Base-by-base conservation (phyloP, 2,329 filamentous ascomycete species). In the Boeremia lycopersici region DNA sequence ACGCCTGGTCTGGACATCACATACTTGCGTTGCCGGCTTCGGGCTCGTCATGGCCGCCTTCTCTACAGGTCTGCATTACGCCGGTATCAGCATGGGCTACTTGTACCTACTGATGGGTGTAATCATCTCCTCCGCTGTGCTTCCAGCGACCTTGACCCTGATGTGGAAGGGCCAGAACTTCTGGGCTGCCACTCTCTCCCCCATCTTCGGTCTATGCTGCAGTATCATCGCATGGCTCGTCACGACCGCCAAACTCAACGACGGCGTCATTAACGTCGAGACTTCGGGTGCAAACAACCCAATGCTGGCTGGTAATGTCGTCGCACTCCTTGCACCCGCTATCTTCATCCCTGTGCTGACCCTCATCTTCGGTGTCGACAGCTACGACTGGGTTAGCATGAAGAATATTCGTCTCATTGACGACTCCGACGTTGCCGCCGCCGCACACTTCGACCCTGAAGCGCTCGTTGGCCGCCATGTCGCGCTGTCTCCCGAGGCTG, bases 21-120 rank as follows among this genome's bases (percentile, higher is more conserved):
- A 96, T 73, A 76, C 83, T 25, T 85, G 86, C 61, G 91, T 89
- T 53, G 77, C 93, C 36, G 80, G 86, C 11, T 96, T 92, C 67
- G 88, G 90, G 0, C 64, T 92, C n/a, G 81, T 90, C 65, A 93
- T 96, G 79, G 89, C 91, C 10, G 83, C 79, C 1, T 91, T 96
- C 73, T 88, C 88, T 0, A 89, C 90, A 0, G 91, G 90, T 0
- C 82, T 95, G 0, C 67, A 66, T 61, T 69, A 74, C 30, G 70
- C 67, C 6, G 71, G 69, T 6, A 69, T 72, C 30, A 65, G 64
- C 44, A 95, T 96, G 90, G 91, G 91, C 8, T 96, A 92, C 68
- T 80, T 96, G 1, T 96, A 95, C 69, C 79, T 96, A 1, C 84
- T 96, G 70, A 96, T 96, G 92, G 92, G 92, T 5, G 89, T 92